Evolutionary conservation across 768 basidiomycete species (phyloP).

Genomic region (Gloeophyllum trabeum): DNA sequence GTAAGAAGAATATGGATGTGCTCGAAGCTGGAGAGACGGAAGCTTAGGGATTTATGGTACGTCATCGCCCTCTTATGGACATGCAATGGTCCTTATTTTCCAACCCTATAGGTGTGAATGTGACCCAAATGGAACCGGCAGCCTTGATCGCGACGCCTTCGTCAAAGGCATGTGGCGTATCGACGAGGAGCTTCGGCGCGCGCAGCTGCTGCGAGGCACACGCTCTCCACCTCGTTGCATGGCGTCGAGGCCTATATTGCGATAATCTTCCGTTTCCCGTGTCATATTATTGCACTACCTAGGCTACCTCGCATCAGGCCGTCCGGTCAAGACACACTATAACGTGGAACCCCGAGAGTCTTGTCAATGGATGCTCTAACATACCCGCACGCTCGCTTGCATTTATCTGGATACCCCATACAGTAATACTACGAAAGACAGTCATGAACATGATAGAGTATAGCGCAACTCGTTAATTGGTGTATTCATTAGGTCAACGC

Average conservation of each 20-base stretch:
- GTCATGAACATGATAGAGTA: no score
- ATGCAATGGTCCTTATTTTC: neutral
- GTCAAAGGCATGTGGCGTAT: conserved; percentile 79
- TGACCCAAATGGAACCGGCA: conserved; percentile 41
- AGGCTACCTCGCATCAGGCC: no score
- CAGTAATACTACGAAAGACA: no score
- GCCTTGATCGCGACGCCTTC: conserved; percentile 57
- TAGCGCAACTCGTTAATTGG: no score
- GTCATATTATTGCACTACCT: no score
- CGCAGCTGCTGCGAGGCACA: conserved; percentile 18
- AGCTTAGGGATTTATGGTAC: conserved; percentile 59
- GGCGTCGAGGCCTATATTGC: neutral
- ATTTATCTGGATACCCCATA: no score
- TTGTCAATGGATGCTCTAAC: no score
- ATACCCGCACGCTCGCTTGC: no score
- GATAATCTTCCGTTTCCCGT: neutral
- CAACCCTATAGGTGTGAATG: conserved; percentile 49
- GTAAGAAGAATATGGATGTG: conserved; percentile 53
- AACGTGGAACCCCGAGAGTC: no score
- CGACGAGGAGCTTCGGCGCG: conserved; percentile 69
- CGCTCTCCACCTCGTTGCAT: neutral
- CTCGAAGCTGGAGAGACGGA: conserved; percentile 41
- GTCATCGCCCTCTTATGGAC: conserved; percentile 8
- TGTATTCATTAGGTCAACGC: no score
- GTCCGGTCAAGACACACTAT: no score